phyloP scores from a whole-genome alignment of 345 rosid species.

The Sonneratia alba region DNA sequence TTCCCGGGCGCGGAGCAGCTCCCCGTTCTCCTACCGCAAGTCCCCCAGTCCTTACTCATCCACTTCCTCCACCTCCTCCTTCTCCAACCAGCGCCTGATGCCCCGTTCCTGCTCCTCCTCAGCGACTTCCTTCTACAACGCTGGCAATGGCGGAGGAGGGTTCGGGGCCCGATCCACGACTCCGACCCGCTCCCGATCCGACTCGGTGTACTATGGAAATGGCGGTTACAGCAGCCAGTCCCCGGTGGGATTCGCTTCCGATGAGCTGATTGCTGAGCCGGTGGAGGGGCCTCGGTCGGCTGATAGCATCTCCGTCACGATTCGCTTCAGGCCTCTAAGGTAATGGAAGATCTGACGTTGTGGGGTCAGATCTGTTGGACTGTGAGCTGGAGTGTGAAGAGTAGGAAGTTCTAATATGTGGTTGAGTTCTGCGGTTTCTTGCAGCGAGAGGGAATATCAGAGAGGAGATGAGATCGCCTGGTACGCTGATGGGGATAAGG shows the following conservation, averaged over 20 bases:
- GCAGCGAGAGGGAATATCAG: conserved; percentile 87
- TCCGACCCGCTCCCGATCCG: conserved; percentile 54
- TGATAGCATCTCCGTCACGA: conserved; percentile 93
- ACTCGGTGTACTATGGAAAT: conserved; percentile 34
- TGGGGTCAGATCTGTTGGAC: conserved; percentile 39
- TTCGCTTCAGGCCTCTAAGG: conserved; percentile 96
- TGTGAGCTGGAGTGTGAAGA: conserved; percentile 6
- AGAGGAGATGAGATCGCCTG: conserved; percentile 96
- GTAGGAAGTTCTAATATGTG: conserved; percentile 3
- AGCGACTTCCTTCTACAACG: conserved; percentile 38
- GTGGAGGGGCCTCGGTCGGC: conserved; percentile 50
- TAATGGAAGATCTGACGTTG: conserved; percentile 48
- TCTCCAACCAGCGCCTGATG: conserved; percentile 40
- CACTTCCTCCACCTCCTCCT: conserved; percentile 65
- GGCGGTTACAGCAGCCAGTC: conserved; percentile 30
- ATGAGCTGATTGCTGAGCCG: conserved; percentile 66
- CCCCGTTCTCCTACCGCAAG: conserved; percentile 64
- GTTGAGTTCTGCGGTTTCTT: conserved; percentile 10
- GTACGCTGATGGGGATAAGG: conserved; percentile 91
- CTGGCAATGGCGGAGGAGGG: conserved; percentile 25
- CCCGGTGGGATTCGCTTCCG: conserved; percentile 50
- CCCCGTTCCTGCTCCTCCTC: conserved; percentile 81
- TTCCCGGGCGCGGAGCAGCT: conserved; percentile 77
- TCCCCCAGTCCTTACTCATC: conserved; percentile 77
- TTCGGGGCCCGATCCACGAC: conserved; percentile 71